Base-by-base conservation (phyloP, 495 filamentous ascomycete species). In the Talaromyces liani region DNA sequence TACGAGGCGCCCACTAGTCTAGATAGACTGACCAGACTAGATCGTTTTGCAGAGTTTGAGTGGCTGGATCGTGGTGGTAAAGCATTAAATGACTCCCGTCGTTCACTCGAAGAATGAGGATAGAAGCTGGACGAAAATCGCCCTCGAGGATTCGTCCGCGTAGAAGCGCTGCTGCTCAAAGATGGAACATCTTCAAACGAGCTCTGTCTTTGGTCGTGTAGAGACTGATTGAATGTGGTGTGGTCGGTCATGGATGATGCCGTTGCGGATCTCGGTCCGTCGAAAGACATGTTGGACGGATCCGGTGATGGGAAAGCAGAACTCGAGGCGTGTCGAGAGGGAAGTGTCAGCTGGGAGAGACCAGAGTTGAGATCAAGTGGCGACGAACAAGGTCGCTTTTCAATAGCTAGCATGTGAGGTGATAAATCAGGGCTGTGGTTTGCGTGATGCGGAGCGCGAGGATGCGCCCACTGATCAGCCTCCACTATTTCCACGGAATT, bases 161-260 rank as follows among this genome's bases (percentile, higher is more conserved):
- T 93, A 1, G 92, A 96, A 67, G 91, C 85, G 70, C 89, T 92
- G 73, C 89, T 93, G 18, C 88, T 92, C 31, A 96, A 74, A 33
- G 92, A 96, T 6, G 92, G 92, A 10, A 93, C 89, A 74, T 92
- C 91, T 63, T 96, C 92, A 24, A 91, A 82, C 6, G 92, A 96
- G 20, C 87, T 80, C 59, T 91, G 88, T 82, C 64, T 84, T 77
- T 76, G 87, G 78, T 70, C 78, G 82, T 86, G 66, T 87, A 80
- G 74, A 0, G 75, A 75, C 54, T 73, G 71, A 49, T 71, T 76
- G 47, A 74, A 77, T 59, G 76, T 75, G 33, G 74, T 74, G 36
- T 75, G 77, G 36, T 81, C 79, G 16, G 71, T 74, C 57, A 76
- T 76, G 7, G 75, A 74, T 27, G 83, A 47, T 72, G 84, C 65